Conservation (phyloP, 495 filamentous ascomycete species). For the Trichoderma asperelloides region DNA sequence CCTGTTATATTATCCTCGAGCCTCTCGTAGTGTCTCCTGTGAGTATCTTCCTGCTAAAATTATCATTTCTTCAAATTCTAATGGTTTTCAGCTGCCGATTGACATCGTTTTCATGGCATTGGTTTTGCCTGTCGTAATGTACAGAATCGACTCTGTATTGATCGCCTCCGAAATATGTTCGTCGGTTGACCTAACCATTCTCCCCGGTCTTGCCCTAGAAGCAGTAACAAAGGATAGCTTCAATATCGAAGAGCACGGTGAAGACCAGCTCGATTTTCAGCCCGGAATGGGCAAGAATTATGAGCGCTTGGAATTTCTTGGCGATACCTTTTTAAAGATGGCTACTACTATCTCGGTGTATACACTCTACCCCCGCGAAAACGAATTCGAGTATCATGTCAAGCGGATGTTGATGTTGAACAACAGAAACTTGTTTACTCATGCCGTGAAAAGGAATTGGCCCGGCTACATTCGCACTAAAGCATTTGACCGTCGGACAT, state of each 20-base stretch:
- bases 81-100: constrained; percentile 50
- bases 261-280: constrained; percentile 64
- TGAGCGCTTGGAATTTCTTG: constrained; percentile 88
- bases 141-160: constrained; percentile 71
- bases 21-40: constrained; percentile 65
- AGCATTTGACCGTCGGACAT: constrained; percentile 67
- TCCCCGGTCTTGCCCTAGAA: constrained; percentile 66
- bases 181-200: constrained; percentile 53
- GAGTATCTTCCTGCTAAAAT: constrained; percentile 23
- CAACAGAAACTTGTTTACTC: constrained; percentile 81
- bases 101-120: constrained; percentile 56
- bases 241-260: constrained; percentile 70
- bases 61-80: constrained; percentile 7
- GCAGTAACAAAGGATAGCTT: constrained; percentile 93
- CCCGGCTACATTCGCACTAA: constrained; percentile 74
- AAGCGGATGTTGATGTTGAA: constrained; percentile 85
- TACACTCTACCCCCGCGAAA: constrained; percentile 60
- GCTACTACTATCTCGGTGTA: constrained; percentile 83
- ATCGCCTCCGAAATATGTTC: constrained; percentile 60
- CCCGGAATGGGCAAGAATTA: constrained; percentile 95
- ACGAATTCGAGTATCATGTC: constrained; percentile 85
- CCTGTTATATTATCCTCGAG: constrained; percentile 41
- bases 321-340: constrained; percentile 93
- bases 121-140: constrained; percentile 75
- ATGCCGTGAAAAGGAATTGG: constrained; percentile 56